Evolutionary conservation across 495 filamentous ascomycete genomes (phyloP), one percentile per base, ranked within the genome.

Genomic region (Thozetella sp.): DNA sequence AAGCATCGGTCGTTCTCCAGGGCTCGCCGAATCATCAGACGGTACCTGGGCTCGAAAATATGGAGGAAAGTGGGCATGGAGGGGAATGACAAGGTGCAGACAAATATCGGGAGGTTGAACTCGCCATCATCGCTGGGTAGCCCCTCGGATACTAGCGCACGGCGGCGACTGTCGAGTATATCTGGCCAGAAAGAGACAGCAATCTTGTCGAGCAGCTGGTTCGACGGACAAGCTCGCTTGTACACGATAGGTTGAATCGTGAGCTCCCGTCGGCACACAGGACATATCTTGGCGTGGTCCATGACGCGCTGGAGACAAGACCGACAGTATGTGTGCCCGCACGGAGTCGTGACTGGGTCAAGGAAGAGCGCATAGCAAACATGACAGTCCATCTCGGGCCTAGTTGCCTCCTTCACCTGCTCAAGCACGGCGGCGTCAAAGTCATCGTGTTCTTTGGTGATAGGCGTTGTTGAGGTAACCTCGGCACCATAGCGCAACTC

Each of bases 11-110:
- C 83, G 1, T 85, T 86, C 55, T 92, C 88, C 40, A 94, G 79
- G 10, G 87, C 90, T 24, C 93, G 86, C 51, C 88, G 85, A 22
- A 97, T 88, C 92, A 97, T 94, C 9, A 96, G 80, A 2, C 91
- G 86, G 70, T 97, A 97, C 12, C 91, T 85, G 22, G 92, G 90
- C 69, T 97, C 93, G 69, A 96, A 97, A n/a, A 97, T 83, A 67
- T 94, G 90, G 0, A 97, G 75, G 63, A 93, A 93, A 1, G 89
- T 92, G 1, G 91, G 92, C 86, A 93, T 92, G 0, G 79, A 79
- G 13, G 93, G 93, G 60, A 93, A 93, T 0, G 90, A 83, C 2
- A 94, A 73, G 2, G 92, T 90, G 72, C 90, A 93, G 51, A 96
- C 82, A 62, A 97, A 96, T 2, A 97, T 74, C 0, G 93, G 86